phyloP scores from a whole-genome alignment of 441 rosid genomes.

The Gossypium lobatum region DNA sequence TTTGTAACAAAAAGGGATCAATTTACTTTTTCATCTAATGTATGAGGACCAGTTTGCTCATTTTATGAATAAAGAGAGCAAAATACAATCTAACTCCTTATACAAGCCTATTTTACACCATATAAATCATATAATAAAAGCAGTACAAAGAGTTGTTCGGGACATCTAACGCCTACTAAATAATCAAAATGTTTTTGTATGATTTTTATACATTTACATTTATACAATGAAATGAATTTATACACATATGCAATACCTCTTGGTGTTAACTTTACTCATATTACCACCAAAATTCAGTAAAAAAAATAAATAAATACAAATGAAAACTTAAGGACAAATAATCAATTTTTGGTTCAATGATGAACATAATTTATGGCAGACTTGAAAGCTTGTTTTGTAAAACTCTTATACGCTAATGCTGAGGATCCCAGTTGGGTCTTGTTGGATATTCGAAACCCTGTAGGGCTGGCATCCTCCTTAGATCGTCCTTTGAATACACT shows the following conservation, averaged over 20 bases:
- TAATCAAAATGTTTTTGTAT: not conserved
- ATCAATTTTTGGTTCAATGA: not conserved
- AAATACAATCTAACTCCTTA: no score
- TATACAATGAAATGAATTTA: not conserved
- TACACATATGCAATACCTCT: not conserved
- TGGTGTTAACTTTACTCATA: not conserved
- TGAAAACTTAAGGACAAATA: not conserved
- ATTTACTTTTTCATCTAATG: no score
- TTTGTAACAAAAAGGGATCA: no score
- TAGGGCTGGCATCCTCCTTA: constrained; percentile 44
- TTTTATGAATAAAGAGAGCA: no score
- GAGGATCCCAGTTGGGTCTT: constrained; percentile 39
- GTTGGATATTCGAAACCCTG: constrained; percentile 55
- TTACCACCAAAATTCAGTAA: not conserved
- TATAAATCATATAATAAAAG: no score
- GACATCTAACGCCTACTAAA: no score
- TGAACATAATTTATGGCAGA: not conserved
- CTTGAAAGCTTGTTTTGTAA: not conserved
- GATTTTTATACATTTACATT: no score
- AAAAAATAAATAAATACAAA: not conserved
- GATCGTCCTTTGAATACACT: constrained; percentile 58
- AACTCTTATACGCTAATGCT: not conserved
- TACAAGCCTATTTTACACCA: no score
- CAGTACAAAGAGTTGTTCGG: no score
- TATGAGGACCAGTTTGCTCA: no score